Base-by-base conservation (phyloP, 306 rosid species). In the Quercus agrifolia region DNA sequence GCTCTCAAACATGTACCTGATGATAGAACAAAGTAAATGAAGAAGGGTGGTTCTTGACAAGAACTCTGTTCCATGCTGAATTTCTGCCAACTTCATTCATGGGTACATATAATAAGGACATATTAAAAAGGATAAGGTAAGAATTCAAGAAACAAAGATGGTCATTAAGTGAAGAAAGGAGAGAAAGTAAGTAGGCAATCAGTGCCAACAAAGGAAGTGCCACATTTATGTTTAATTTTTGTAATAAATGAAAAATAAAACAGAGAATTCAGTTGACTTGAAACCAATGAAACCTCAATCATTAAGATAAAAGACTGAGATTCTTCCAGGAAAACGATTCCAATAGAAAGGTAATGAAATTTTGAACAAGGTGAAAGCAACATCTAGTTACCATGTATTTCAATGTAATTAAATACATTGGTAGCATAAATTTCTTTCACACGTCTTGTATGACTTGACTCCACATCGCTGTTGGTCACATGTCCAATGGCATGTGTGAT, bases 1-100 rank as follows among this genome's bases (percentile, higher is more conserved):
- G 56, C 33, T n/a, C n/a, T 17, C 55, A 21, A 52, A 18, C 49
- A 49, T 55, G 74, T 82, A 95, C 99, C 96, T 89, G 79, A 93
- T 91, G 31, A 87, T 84, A 81, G 96, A 95, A 79, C 90, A 75
- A 77, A 93, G 96, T 52, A 88, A 86, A 52, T 86, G 96, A 87
- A 91, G 85, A 85, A 91, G 79, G 85, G 86, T 87, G 80, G 90
- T 87, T 81, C 87, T 89, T 5, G 96, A 89, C 87, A 88, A 81
- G 74, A 91, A 91, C 70, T 87, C 92, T 41, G 92, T 81, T 74
- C 93, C 93, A 83, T 95, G 97, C 83, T 91, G 88, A 7, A 93
- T 30, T 78, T 90, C 94, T 79, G 92, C 91, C 75, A 95, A 83
- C 99, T 95, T 86, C 86, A 82, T 79, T 77, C 84, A 79, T 73